Base-by-base conservation (phyloP, 1,139 yeast genomes). In the Geotrichum europaeum region DNA sequence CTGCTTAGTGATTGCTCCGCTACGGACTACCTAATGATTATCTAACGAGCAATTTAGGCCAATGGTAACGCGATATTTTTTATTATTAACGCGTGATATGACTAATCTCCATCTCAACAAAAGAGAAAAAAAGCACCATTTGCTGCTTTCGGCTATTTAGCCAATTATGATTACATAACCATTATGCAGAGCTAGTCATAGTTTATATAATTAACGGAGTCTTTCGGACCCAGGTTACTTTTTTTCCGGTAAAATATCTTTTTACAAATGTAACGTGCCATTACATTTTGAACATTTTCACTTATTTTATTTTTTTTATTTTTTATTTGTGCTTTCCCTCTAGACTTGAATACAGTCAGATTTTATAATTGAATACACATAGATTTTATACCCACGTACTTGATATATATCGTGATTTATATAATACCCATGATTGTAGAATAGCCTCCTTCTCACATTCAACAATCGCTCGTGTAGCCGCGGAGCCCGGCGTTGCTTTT, bases 401-500 rank as follows among this genome's bases (percentile, higher is more conserved):
- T 28, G 32, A 28, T 7, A 28, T 28, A 28, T 24, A 24, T 24
- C 25, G 25, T 28, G 32, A 28, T 7, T 28, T 28, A 28, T 28
- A 28, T 28, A 28, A 28, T 9, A 4, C 32, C 32, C 10, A 28
- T 9, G 32, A 28, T 9, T 24, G 25, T 28, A 28, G 32, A 7
- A 7, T 7, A 2, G 10, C 32, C 24, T 9, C 24, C 40, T 28
- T 55, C 12, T 54, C 45, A 22, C 24, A 6, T 30, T 24, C 36
- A 9, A 9, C 20, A 18, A n/a, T 32, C 22, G 22, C 40, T 24
- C 15, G 40, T 34, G 15, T 28, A 56, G 10, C 59, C 59, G 2
- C 28, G 32, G 9, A 47, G 51, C 5, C 49, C 59, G 28, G 52
- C 49, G 9, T 50, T 22, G 22, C 61, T 59, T 34, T 56, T 51